These are phyloP conservation scores for Aspergillus novoparasiticus DNA, from an alignment of 2,329 filamentous ascomycete species.

Conservation along the genomic window DNA sequence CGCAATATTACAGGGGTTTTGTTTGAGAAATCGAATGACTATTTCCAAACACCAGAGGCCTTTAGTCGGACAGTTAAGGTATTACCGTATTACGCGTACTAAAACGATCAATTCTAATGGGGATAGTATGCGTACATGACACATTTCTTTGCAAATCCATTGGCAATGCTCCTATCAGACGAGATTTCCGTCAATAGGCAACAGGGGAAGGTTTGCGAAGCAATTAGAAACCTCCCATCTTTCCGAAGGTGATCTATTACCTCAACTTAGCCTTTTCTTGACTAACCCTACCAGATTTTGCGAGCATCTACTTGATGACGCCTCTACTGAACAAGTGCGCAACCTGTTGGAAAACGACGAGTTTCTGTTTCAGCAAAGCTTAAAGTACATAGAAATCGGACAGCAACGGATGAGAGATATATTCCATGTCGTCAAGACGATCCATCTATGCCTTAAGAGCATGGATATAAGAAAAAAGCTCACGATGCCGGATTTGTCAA, in stretches of 20 bases:
- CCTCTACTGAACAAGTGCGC: slow-evolving; percentile 39
- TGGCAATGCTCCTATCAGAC: slow-evolving; percentile 53
- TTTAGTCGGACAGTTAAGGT: slow-evolving; percentile 58
- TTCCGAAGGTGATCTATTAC: slow-evolving; percentile 49
- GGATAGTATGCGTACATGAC: slow-evolving; percentile 64
- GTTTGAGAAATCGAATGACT: slow-evolving; percentile 60
- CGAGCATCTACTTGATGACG: slow-evolving; percentile 46
- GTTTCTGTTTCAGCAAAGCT: slow-evolving; percentile 47
- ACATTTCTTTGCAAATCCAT: slow-evolving; percentile 63
- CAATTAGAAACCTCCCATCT: slow-evolving; percentile 59
- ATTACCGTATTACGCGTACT: slow-evolving; percentile 2
- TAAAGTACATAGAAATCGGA: slow-evolving; percentile 41
- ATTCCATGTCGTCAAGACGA: slow-evolving; percentile 34
- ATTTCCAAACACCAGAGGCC: slow-evolving; percentile 60
- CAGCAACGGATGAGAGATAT: slow-evolving; percentile 43
- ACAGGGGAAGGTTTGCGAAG: slow-evolving; percentile 52
- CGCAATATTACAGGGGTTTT: slow-evolving; percentile 54
- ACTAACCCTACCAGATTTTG: slow-evolving; percentile 37
- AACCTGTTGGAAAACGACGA: slow-evolving; percentile 54
- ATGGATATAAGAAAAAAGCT: slow-evolving; percentile 33
- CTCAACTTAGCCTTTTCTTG: background rate
- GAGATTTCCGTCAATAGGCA: slow-evolving; percentile 27
- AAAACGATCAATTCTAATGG: slow-evolving; percentile 21
- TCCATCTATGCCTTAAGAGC: slow-evolving; percentile 30
- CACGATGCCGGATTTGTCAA: slow-evolving; percentile 40